Conservation (phyloP, 176 grass and related monocot genomes). For the Rhipidocladum racemiflorum region DNA sequence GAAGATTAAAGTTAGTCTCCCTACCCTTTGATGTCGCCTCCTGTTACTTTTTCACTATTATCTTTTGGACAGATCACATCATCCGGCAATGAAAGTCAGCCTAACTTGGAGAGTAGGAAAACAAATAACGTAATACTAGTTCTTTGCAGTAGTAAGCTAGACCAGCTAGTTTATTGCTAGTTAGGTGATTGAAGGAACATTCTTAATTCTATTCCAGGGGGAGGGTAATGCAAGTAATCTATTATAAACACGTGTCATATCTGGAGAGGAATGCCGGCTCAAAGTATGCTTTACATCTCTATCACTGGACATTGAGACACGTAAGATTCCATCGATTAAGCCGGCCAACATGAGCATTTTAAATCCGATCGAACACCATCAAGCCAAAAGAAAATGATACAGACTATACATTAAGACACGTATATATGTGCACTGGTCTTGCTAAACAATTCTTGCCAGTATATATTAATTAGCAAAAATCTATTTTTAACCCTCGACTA, state of each 20-base stretch:
- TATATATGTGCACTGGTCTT: too few relatives aligned
- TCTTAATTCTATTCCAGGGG: constrained; percentile 38
- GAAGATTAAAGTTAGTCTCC: background rate
- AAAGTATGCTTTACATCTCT: constrained; percentile 41
- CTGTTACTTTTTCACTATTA: constrained; percentile 31
- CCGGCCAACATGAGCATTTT: too few relatives aligned
- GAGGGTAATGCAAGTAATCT: constrained; percentile 35
- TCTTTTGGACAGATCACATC: constrained; percentile 50
- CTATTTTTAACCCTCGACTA: too few relatives aligned
- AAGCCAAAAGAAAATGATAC: too few relatives aligned
- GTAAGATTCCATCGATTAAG: too few relatives aligned
- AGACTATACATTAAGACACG: too few relatives aligned
- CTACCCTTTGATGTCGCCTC: background rate
- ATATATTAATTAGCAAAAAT: too few relatives aligned
- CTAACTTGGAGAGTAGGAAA: constrained; percentile 9
- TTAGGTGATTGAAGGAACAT: constrained; percentile 38
- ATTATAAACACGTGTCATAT: constrained; percentile 32
- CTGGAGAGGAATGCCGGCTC: background rate
- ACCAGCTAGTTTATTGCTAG: constrained; percentile 30
- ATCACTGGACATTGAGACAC: too few relatives aligned
- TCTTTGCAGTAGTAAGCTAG: constrained; percentile 14
- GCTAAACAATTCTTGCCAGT: too few relatives aligned
- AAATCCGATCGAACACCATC: too few relatives aligned
- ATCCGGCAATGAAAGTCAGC: constrained; percentile 20
- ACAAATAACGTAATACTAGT: background rate